Percentiles rank a stretch among this genome's conserved stretches.
These are phyloP conservation scores for Emericellopsis cladophorae DNA, from an alignment of 2,329 filamentous ascomycete genomes.

Conservation along the genomic window DNA sequence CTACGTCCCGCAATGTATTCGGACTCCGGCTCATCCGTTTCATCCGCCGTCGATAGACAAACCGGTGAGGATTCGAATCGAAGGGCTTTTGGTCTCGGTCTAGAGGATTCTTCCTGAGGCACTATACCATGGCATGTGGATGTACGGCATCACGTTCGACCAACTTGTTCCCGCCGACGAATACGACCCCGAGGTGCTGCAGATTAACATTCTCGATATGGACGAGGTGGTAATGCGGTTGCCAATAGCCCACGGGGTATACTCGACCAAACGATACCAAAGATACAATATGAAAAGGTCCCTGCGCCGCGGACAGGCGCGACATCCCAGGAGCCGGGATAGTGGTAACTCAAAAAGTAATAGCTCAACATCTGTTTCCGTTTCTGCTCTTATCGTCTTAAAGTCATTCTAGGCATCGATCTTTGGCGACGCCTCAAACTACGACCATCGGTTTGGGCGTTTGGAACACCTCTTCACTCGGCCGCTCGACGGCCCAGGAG, in stretches of 20 bases:
- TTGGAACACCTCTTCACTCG: too few species aligned
- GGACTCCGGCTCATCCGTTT: not conserved
- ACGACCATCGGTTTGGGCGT: too few species aligned
- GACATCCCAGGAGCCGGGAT: too few species aligned
- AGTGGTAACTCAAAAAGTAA: too few species aligned
- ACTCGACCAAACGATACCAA: constrained; percentile 7
- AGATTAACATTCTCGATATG: constrained; percentile 26
- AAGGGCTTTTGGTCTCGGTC: constrained; percentile 1
- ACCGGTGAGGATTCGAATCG: constrained; percentile 2
- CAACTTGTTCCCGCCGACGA: constrained; percentile 21
- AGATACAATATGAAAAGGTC: constrained; percentile 2
- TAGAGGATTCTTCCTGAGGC: not conserved
- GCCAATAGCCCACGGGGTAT: constrained; percentile 7
- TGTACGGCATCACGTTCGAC: constrained; percentile 24
- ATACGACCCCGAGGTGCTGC: constrained; percentile 23
- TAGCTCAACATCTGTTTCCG: too few species aligned
- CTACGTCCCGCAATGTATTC: constrained; percentile 1
- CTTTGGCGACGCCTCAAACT: too few species aligned
- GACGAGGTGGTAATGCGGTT: constrained; percentile 3
- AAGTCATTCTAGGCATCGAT: too few species aligned
- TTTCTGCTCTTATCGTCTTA: too few species aligned
- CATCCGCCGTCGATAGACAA: constrained; percentile 1
- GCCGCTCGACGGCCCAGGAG: too few species aligned
- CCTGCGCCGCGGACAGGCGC: not conserved
- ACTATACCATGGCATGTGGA: not conserved